Base-by-base conservation (phyloP, 192 early-diverging fungal species). In the Linnemannia exigua region DNA sequence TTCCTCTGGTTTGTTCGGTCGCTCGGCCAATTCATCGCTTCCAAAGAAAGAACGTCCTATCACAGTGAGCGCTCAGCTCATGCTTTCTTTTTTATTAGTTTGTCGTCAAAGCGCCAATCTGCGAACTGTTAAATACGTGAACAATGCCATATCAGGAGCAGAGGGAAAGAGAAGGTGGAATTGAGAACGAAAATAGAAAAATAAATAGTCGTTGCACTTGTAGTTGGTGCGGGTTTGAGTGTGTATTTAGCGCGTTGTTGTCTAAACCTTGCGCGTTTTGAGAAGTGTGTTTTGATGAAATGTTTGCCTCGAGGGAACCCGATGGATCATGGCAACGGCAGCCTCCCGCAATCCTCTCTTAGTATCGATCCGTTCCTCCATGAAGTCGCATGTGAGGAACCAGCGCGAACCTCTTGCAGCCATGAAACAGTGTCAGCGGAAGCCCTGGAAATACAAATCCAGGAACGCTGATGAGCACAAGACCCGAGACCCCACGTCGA, bases 81-180 rank as follows among this genome's bases (percentile, higher is more conserved):
- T 63, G 28, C 2, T 63, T 63, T 63, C 58, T 63, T 63, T 63
- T 63, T 63, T 63, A 63, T 63, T 63, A 31, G 8, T 63, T 31
- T n/a, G 25, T 25, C 58, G 58, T 63, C 58, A n/a, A 63, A 63
- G 58, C 58, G 28, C 31, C 58, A 31, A 3, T 31, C 11, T 63
- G 28, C 28, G 28, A 63, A 12, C 58, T 31, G 28, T 63, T 63
- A 25, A 63, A 15, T n/a, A 63, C 28, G 12, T 16, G 58, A 63
- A 63, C 28, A 31, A 5, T 63, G 28, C 11, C 58, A 31, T 31
- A 1, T 63, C 58, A 63, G 25, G 58, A 63, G 28, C 25, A 6
- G 22, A 54, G 8, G 20, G 22, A 22, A 7, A 54, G 6, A 25
- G 58, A 31, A 63, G 58, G 28, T 31, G 58, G 12, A 12, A 2